phyloP scores from a whole-genome alignment of 257 asterid genomes.

The Nicotiana attenuata region DNA sequence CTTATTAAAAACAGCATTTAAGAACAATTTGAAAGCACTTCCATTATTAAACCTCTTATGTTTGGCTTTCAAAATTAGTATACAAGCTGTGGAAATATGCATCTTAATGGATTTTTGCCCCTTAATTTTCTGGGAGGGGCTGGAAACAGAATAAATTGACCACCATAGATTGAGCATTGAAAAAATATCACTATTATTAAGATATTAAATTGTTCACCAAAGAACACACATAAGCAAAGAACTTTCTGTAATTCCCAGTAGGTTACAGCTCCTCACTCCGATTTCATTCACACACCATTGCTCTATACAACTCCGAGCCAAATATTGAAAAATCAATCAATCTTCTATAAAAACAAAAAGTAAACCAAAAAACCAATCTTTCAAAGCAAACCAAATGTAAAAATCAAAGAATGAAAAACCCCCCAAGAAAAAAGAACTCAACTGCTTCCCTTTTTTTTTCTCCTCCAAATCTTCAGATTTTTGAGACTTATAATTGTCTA shows the following conservation, averaged over 20 bases:
- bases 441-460: not conserved
- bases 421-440: not conserved
- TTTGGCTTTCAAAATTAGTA: not conserved
- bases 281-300: not conserved
- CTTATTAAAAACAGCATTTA: not conserved
- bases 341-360: not conserved
- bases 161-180: not conserved
- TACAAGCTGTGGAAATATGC: not conserved
- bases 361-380: slow-evolving; percentile 10
- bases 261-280: not conserved
- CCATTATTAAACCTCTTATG: not conserved
- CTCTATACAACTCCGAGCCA: slow-evolving; percentile 3
- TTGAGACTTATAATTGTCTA: slow-evolving; percentile 38
- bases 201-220: not conserved
- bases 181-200: not conserved
- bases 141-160: not conserved
- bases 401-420: slow-evolving; percentile 18
- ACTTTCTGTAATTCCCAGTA: not conserved
- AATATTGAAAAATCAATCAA: not conserved
- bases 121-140: not conserved
- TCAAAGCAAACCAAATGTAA: not conserved
- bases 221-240: not conserved
- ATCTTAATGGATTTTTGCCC: not conserved
- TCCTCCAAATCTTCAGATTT: not conserved
- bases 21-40: not conserved